A percentile compares a stretch with the other conserved stretches of the same genome.
Conservation (phyloP, 2,329 filamentous ascomycete genomes). For the Cladosporium phlei region DNA sequence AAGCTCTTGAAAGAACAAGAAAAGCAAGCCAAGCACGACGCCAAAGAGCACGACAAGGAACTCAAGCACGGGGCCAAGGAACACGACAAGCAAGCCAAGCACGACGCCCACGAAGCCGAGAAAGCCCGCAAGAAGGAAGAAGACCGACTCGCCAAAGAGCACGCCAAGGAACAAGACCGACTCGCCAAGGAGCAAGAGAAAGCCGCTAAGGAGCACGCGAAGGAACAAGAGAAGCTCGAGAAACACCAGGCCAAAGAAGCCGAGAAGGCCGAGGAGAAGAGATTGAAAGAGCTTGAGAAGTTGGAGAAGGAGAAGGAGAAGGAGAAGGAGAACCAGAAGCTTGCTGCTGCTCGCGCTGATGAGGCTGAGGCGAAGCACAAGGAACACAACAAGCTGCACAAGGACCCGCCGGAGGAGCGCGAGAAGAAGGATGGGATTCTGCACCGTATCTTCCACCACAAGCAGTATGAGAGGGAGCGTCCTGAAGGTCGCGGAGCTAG, state of each 20-base stretch:
- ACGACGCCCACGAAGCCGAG: background rate
- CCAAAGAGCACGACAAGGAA: slow-evolving; percentile 12
- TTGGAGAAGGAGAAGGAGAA: slow-evolving; percentile 17
- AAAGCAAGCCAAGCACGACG: slow-evolving; percentile 22
- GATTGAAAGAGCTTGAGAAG: slow-evolving; percentile 28
- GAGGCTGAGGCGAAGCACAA: slow-evolving; percentile 21
- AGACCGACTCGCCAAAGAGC: slow-evolving; percentile 19
- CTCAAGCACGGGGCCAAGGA: slow-evolving; percentile 1
- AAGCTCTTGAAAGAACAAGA: slow-evolving; percentile 31
- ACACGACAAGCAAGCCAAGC: background rate
- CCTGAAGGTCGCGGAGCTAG: background rate
- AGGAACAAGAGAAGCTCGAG: slow-evolving; percentile 4
- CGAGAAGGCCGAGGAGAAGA: slow-evolving; percentile 22
- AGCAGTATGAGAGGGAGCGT: slow-evolving; percentile 19
- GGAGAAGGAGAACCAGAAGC: slow-evolving; percentile 8
- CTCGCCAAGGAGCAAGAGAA: slow-evolving; percentile 31
- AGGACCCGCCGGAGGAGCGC: slow-evolving; percentile 34
- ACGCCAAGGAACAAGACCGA: slow-evolving; percentile 28
- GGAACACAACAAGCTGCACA: slow-evolving; percentile 36
- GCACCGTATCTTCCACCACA: slow-evolving; percentile 27
- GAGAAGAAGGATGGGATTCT: slow-evolving; percentile 31
- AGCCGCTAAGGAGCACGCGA: slow-evolving; percentile 21
- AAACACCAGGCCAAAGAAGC: slow-evolving; percentile 24
- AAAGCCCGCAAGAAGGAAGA: slow-evolving; percentile 14
- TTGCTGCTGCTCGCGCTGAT: slow-evolving; percentile 1